Conservation (phyloP, 352 stramenopile species). For the Pythium monospermum region DNA sequence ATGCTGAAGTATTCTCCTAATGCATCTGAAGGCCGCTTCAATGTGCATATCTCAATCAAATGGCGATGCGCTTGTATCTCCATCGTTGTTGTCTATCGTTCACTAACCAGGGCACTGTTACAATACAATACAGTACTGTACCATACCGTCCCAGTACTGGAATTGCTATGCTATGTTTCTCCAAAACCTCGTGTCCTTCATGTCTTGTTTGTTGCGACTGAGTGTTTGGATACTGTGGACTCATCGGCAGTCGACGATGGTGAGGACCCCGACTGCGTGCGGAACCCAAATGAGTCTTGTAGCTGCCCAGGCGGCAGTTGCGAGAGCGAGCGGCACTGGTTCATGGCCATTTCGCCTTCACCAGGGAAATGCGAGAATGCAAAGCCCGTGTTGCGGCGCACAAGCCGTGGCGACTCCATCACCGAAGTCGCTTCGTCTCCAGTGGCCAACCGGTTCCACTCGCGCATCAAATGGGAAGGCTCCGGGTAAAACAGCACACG, state of each 20-base stretch:
- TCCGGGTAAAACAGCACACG: conserved; percentile 86
- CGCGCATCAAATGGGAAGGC: conserved; percentile 85
- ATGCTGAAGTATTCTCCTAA: too few species aligned
- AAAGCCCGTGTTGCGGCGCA: conserved; percentile 84
- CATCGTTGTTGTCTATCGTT: too few species aligned
- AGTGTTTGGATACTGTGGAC: conserved; percentile 37
- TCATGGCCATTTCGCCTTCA: conserved; percentile 70
- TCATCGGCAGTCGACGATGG: conserved; percentile 50
- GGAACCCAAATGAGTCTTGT: conserved; percentile 8
- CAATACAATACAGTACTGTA: too few species aligned
- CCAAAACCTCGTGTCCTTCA: too few species aligned
- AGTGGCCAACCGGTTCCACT: conserved; percentile 87
- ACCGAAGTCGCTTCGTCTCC: conserved; percentile 50
- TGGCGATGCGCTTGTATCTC: too few species aligned
- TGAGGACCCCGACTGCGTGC: conserved; percentile 31
- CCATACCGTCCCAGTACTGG: too few species aligned
- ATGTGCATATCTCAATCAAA: too few species aligned
- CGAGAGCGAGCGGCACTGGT: conserved; percentile 33
- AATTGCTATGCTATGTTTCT: too few species aligned
- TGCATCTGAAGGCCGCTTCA: too few species aligned
- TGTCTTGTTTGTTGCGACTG: conserved; percentile 1
- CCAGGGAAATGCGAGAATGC: conserved; percentile 79
- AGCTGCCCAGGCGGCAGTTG: conserved; percentile 26
- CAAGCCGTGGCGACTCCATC: conserved; percentile 64
- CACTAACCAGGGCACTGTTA: too few species aligned